phyloP scores from a whole-genome alignment of 2,329 filamentous ascomycete genomes.

The Didymella lethalis region DNA sequence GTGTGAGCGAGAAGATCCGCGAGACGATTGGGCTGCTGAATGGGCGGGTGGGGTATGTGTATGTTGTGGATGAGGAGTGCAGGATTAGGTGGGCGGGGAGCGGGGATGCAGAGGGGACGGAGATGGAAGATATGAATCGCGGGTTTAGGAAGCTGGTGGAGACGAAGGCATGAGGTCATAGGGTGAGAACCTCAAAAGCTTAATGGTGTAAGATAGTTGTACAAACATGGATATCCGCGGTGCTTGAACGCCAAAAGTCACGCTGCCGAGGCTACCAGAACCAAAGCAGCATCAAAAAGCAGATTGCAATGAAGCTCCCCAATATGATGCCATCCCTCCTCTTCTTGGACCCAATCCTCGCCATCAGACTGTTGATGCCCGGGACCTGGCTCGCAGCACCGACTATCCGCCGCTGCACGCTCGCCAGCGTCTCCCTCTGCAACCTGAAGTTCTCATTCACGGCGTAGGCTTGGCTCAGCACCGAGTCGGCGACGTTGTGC shows the following conservation, averaged over 20 bases:
- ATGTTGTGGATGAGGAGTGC: conserved; percentile 85
- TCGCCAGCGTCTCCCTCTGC: conserved; percentile 86
- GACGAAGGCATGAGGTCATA: conserved; percentile 1
- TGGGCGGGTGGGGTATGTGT: conserved; percentile 91
- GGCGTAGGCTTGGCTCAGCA: conserved; percentile 94
- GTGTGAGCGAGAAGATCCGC: conserved; percentile 63
- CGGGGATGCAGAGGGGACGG: conserved; percentile 69
- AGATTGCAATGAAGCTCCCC: conserved; percentile 88
- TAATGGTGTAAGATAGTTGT: conserved; percentile 38
- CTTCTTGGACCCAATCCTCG: conserved; percentile 92
- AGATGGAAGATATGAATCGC: conserved; percentile 72
- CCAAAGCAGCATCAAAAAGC: conserved; percentile 83
- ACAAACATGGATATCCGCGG: conserved; percentile 44
- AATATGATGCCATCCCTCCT: conserved; percentile 93
- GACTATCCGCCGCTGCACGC: conserved; percentile 89
- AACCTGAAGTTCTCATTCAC: conserved; percentile 90
- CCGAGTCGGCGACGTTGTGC: conserved; percentile 86
- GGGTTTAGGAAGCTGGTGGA: conserved; percentile 65
- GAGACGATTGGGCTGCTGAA: conserved; percentile 77
- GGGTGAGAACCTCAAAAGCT: conserved; percentile 7
- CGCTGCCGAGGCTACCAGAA: conserved; percentile 40
- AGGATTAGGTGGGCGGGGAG: conserved; percentile 95
- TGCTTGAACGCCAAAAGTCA: conserved; percentile 35
- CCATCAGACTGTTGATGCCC: conserved; percentile 89
- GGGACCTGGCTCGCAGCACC: conserved; percentile 89